Evolutionary conservation across 768 basidiomycete species (phyloP), one percentile per base, ranked within the genome.

Genomic region (Hygrocybe coccinea): DNA sequence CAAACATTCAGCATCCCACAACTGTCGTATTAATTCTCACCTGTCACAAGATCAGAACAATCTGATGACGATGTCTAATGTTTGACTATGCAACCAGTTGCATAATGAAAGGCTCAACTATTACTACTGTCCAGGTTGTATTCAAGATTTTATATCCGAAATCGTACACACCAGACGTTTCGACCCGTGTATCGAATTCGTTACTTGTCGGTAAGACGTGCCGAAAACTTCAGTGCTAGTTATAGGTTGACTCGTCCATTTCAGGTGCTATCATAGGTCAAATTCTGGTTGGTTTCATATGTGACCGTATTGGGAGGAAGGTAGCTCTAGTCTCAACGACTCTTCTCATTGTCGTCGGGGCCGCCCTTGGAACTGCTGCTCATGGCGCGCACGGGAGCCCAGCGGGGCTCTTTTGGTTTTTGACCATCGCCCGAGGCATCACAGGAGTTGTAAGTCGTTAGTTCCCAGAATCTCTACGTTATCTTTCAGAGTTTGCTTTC

Each of bases 281-380:
- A 60, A 47, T 86, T 22, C 53, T 76, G 38, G 83, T 88, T 36
- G 88, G 88, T 11, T 62, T 87, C 21, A 66, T 87, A n/a, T 88
- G 86, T 60, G 88, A 90, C 65, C 75, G 83, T 49, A 64, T 85
- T 24, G 88, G 88, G n/a, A 74, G 88, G 50, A 89, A 89, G 65
- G 79, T 80, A n/a, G 87, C 86, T 15, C 78, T 90, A 50, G 80
- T 88, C 17, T 65, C 75, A 36, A 88, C 87, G 1, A 90, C 87
- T 0, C 62, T 81, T 34, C 68, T 85, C 36, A 90, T 90, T 56
- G 83, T 88, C 52, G 48, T 87, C 44, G 88, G 88, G 21, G 82
- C 84, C 15, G 84, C 76, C 21, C 74, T 89, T 21, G 80, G 77
- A 7, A 87, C 87, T 4, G 85, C 82, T 5, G 84, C 88, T 14